Percentiles rank a stretch among this genome's conserved stretches.
Evolutionary conservation across 495 filamentous ascomycete species (phyloP).

Genomic region (Paragyromitra xinjiangensis): DNA sequence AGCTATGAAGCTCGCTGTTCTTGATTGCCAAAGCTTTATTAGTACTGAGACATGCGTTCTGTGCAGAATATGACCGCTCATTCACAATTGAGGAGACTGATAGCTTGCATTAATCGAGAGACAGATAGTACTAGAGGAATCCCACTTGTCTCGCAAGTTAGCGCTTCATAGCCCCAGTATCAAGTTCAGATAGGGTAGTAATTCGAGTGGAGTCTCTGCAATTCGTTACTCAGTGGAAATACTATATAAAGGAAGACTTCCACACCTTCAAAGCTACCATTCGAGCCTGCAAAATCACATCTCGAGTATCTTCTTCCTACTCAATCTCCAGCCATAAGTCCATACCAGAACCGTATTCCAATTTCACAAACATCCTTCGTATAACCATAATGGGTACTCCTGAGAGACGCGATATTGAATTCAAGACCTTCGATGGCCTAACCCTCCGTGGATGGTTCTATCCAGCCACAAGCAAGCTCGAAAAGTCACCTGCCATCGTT

Average conservation of each 20-base stretch:
- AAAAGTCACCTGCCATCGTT: constrained; percentile 50
- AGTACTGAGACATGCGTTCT: no score
- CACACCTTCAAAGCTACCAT: not conserved
- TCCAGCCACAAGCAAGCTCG: constrained; percentile 29
- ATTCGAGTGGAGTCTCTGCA: not conserved
- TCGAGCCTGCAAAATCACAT: not conserved
- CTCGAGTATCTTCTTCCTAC: not conserved
- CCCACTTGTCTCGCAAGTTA: no score
- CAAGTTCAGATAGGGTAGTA: not conserved
- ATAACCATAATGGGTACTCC: not conserved
- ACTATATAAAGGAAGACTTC: constrained; percentile 1
- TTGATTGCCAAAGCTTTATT: no score
- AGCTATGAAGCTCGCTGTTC: no score
- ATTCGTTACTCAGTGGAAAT: not conserved
- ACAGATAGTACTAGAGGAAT: no score
- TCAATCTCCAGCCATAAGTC: not conserved
- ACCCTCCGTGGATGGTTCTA: constrained; percentile 57
- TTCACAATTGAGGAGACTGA: no score
- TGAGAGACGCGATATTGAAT: constrained; percentile 47
- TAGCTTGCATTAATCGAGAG: no score
- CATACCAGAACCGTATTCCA: not conserved
- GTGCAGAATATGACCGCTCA: no score
- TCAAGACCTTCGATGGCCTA: constrained; percentile 56
- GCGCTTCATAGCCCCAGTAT: no score
- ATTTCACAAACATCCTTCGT: no score